Conservation (phyloP, 345 rosid species). For the Citrus hindsii region DNA sequence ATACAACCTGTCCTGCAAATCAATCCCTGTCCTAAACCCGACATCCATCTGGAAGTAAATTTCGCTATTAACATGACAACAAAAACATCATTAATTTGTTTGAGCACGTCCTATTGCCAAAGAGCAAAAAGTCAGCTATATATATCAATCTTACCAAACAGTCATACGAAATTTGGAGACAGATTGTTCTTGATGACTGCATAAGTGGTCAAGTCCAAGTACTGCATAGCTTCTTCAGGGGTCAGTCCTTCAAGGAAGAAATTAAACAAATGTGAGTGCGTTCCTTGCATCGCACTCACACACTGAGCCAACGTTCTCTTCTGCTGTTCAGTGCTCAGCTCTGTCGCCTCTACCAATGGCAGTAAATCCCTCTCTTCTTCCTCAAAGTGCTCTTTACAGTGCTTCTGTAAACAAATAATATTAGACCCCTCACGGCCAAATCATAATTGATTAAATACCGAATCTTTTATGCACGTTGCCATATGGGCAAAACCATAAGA, state of each 20-base stretch:
- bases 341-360: conserved; percentile 65
- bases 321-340: conserved; percentile 51
- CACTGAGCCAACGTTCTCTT: conserved; percentile 40
- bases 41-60: not conserved
- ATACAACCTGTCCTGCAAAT: not conserved
- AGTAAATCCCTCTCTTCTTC: conserved; percentile 60
- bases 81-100: not conserved
- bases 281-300: conserved; percentile 49
- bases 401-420: conserved; percentile 30
- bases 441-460: not conserved
- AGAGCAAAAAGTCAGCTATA: not conserved
- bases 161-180: conserved; percentile 1
- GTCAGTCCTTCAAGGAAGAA: conserved; percentile 52
- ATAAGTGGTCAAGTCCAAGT: conserved; percentile 46
- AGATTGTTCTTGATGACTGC: conserved; percentile 26
- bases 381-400: conserved; percentile 54
- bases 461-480: not conserved
- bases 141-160: not conserved
- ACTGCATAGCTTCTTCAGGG: conserved; percentile 67
- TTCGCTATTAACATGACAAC: not conserved
- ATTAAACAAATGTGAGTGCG: conserved; percentile 49
- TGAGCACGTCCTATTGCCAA: not conserved
- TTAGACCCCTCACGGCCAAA: not conserved
- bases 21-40: not conserved
- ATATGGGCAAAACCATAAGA: not conserved